Percentiles rank a stretch among this genome's conserved stretches.
These are phyloP conservation scores for Lipomyces japonicus DNA, from an alignment of 805 yeast genomes.

Conservation along the genomic window DNA sequence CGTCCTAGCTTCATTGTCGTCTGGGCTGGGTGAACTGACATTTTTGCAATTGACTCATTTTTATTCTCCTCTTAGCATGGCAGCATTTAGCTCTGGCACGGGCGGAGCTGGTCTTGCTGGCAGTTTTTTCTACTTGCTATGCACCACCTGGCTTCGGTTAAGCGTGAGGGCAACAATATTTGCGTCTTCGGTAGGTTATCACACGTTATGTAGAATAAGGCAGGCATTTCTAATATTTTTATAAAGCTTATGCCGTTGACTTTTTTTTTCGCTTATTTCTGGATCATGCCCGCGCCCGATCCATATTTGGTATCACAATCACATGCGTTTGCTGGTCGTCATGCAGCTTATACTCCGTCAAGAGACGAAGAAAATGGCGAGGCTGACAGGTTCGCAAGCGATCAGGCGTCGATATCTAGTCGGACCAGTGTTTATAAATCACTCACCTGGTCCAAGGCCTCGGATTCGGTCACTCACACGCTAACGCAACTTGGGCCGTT, in stretches of 20 bases:
- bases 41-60: slow-evolving; percentile 83
- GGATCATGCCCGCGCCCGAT: slow-evolving; percentile 35
- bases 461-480: slow-evolving; percentile 22
- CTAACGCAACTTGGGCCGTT: slow-evolving; percentile 32
- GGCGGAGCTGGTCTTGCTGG: slow-evolving; percentile 95
- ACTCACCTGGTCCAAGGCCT: slow-evolving; percentile 9
- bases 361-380: slow-evolving; percentile 5
- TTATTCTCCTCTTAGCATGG: slow-evolving; percentile 53
- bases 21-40: slow-evolving; percentile 89
- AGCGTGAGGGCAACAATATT: slow-evolving; percentile 54
- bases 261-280: slow-evolving; percentile 33
- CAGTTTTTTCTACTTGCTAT: slow-evolving; percentile 60
- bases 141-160: slow-evolving; percentile 66
- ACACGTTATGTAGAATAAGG: not conserved
- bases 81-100: slow-evolving; percentile 91
- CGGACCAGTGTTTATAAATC: slow-evolving; percentile 6
- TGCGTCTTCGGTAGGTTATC: slow-evolving; percentile 41
- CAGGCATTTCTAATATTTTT: not conserved
- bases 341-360: slow-evolving; percentile 8
- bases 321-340: slow-evolving; percentile 8
- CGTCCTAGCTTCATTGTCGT: slow-evolving; percentile 70
- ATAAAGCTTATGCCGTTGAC: slow-evolving; percentile 34
- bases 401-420: slow-evolving; percentile 8
- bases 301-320: slow-evolving; percentile 20
- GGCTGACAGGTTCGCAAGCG: not conserved